Evolutionary conservation across 2,329 filamentous ascomycete genomes (phyloP).

Genomic region (Fusarium nanum): DNA sequence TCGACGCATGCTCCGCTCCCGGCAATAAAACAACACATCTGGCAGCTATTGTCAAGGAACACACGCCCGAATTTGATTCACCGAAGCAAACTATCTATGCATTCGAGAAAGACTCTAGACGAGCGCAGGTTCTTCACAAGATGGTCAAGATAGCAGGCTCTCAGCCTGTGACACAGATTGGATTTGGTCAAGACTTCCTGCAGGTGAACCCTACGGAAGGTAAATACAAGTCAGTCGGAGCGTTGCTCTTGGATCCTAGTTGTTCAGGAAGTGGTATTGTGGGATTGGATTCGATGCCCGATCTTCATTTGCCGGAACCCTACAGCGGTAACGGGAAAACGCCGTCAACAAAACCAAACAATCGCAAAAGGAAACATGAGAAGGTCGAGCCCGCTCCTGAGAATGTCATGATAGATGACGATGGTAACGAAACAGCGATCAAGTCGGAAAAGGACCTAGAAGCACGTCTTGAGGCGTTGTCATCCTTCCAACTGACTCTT

Average conservation of each 20-base stretch:
- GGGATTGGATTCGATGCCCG: constrained; percentile 82
- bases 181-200: constrained; percentile 83
- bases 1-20: constrained; percentile 95
- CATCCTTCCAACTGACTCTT: constrained; percentile 84
- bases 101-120: constrained; percentile 78
- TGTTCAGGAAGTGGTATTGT: constrained; percentile 97
- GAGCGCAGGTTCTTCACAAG: constrained; percentile 81
- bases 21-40: constrained; percentile 98
- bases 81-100: constrained; percentile 70
- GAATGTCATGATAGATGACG: constrained; percentile 65
- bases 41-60: constrained; percentile 74
- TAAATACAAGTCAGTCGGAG: constrained; percentile 77
- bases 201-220: constrained; percentile 73
- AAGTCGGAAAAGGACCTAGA: constrained; percentile 67
- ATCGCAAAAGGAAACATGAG: constrained; percentile 61
- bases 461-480: constrained; percentile 76
- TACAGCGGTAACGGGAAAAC: constrained; percentile 38
- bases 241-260: constrained; percentile 89
- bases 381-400: constrained; percentile 49
- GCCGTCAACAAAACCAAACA: constrained; percentile 37
- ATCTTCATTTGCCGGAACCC: constrained; percentile 68
- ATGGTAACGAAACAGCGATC: constrained; percentile 66
- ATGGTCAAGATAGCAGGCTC: constrained; percentile 87
- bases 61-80: constrained; percentile 52
- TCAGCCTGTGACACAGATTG: constrained; percentile 72